phyloP scores from a whole-genome alignment of 805 yeast species.

The Pichia kluyveri region DNA sequence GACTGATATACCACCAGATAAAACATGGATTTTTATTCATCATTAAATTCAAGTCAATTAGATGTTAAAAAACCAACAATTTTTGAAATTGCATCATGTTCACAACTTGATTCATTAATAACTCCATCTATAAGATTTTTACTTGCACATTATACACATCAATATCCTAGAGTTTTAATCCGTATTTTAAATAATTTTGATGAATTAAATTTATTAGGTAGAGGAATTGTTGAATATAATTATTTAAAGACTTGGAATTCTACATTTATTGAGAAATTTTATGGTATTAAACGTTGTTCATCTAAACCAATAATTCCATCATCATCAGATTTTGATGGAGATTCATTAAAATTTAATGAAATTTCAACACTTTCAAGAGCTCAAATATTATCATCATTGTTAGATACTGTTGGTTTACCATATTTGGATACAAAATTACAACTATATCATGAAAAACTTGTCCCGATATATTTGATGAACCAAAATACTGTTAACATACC shows the following conservation, averaged over 20 bases:
- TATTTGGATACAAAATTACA: slow-evolving; percentile 65
- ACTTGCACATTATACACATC: slow-evolving; percentile 69
- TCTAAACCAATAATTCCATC: slow-evolving; percentile 1
- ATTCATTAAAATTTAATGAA: slow-evolving; percentile 30
- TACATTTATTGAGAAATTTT: slow-evolving; percentile 84
- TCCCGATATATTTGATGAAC: slow-evolving; percentile 49
- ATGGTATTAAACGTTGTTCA: slow-evolving; percentile 66
- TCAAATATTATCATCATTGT: slow-evolving; percentile 48
- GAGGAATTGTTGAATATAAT: slow-evolving; percentile 62
- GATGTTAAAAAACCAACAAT: slow-evolving; percentile 76
- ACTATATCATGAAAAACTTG: slow-evolving; percentile 49
- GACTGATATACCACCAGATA: neutral
- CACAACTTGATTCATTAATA: slow-evolving; percentile 65
- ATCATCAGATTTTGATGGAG: neutral
- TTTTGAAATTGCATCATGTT: slow-evolving; percentile 78
- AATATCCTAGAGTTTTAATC: slow-evolving; percentile 63
- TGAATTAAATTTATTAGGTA: slow-evolving; percentile 53
- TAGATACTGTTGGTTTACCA: slow-evolving; percentile 56
- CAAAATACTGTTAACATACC: neutral
- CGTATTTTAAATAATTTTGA: slow-evolving; percentile 62
- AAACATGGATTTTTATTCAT: slow-evolving; percentile 65
- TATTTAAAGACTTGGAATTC: slow-evolving; percentile 70
- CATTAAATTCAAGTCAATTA: slow-evolving; percentile 66
- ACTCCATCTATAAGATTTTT: slow-evolving; percentile 79
- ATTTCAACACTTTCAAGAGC: slow-evolving; percentile 40